Evolutionary conservation across 257 asterid species (phyloP), one percentile per base, ranked within the genome.

Genomic region (Solanum sitiens): DNA sequence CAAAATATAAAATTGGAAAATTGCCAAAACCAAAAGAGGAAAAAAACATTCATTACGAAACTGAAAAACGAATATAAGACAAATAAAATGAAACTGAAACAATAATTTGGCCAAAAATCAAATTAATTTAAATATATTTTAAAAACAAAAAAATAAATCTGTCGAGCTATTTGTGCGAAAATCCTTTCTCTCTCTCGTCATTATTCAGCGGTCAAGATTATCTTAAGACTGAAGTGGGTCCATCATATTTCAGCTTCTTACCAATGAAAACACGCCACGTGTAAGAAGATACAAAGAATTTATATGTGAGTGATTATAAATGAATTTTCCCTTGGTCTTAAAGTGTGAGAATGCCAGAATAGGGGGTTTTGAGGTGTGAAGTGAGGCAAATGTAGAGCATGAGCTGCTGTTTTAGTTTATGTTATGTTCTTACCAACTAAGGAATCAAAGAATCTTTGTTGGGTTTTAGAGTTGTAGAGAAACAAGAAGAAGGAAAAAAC

Each of bases 401-500:
- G 77, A 87, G 89, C 71, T 68, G 40, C 25, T 88, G 87, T 86
- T 86, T 68, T 77, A 33, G 40, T 32, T 86, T 88, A 88, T 88
- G 56, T 87, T 27, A 45, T 80, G 68, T 85, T 75, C 83, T 90
- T 90, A 86, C 91, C 88, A 88, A 87, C 89, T 92, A 86, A 82
- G 89, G 86, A 88, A 89, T 85, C 89, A 90, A 89, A 87, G 94
- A 73, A 87, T 90, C 91, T 89, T 87, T 56, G 84, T 86, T 80
- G 86, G 89, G 87, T 84, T 84, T 84, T 63, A 91, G 84, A 67
- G 75, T 56, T 45, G 67, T 72, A 47, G 85, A 20, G 67, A 44
- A 39, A 35, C 65, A 75, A 42, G 79, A 61, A 23, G 82, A 82
- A 82, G 75, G 74, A 65, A n/a, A n/a, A 65, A 65, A 85, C 72